These are phyloP conservation scores for Cercospora sp. DNA, from an alignment of 2,329 filamentous ascomycete genomes.

Conservation along the genomic window DNA sequence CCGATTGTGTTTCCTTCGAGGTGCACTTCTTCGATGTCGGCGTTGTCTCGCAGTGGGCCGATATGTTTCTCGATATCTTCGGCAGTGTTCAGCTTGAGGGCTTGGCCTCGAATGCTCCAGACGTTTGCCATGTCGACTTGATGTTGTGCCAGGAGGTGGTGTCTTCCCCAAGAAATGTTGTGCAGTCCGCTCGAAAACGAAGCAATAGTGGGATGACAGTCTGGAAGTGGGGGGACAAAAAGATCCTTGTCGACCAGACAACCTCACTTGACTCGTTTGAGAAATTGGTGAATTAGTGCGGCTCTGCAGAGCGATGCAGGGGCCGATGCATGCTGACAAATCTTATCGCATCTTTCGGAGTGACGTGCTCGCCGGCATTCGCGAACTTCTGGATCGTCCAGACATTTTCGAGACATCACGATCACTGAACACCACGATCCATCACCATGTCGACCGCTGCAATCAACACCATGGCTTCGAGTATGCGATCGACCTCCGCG, in stretches of 20 bases:
- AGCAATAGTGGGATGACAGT: constrained; percentile 1
- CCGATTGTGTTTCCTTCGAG: constrained; percentile 91
- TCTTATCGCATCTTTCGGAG: background rate
- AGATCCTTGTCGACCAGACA: constrained; percentile 6
- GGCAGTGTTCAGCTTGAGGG: constrained; percentile 86
- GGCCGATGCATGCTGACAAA: constrained; percentile 15
- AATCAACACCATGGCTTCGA: constrained; percentile 3
- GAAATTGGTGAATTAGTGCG: constrained; percentile 6
- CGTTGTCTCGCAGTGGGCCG: constrained; percentile 67
- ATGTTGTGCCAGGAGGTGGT: background rate
- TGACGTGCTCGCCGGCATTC: constrained; percentile 10
- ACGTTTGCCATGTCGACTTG: constrained; percentile 61
- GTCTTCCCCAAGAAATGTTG: background rate
- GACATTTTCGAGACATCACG: background rate
- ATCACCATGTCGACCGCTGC: constrained; percentile 15
- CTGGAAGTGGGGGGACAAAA: background rate
- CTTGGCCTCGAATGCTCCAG: constrained; percentile 89
- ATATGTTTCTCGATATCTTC: constrained; percentile 85
- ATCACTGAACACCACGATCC: constrained; percentile 21
- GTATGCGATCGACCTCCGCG: constrained; percentile 15
- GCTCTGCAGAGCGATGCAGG: constrained; percentile 4
- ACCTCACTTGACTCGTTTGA: constrained; percentile 4
- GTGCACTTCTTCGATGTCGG: constrained; percentile 79
- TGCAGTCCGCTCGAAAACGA: background rate
- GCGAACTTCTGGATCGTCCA: background rate